A percentile compares a stretch with the other conserved stretches of the same genome.
These are phyloP conservation scores for Dipodascopsis tothii DNA, from an alignment of 805 yeast genomes.

Conservation along the genomic window DNA sequence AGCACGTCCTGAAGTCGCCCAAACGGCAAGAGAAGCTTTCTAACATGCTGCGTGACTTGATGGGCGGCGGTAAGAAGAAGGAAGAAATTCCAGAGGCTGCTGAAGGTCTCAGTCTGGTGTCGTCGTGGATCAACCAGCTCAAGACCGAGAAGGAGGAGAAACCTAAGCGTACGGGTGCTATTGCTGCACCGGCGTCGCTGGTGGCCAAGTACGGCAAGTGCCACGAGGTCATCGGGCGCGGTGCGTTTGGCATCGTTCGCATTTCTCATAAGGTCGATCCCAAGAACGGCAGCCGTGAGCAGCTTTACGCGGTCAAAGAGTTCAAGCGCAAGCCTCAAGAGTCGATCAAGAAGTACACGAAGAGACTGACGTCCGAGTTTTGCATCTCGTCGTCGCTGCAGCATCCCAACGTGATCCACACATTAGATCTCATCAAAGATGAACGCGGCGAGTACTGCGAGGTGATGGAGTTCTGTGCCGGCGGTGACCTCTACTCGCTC, in stretches of 20 bases:
- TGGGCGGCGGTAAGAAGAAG: constrained; percentile 27
- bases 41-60: constrained; percentile 51
- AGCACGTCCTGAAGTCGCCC: constrained; percentile 68
- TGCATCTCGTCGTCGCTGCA: constrained; percentile 73
- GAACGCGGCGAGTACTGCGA: constrained; percentile 67
- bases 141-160: constrained; percentile 29
- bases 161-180: constrained; percentile 6
- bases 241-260: constrained; percentile 89
- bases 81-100: constrained; percentile 23
- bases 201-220: constrained; percentile 88
- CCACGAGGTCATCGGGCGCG: constrained; percentile 89
- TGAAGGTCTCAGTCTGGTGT: constrained; percentile 15
- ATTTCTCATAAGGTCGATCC: constrained; percentile 60
- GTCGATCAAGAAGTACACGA: constrained; percentile 48
- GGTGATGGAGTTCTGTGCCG: constrained; percentile 93
- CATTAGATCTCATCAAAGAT: constrained; percentile 72
- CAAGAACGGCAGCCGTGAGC: constrained; percentile 36
- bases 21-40: constrained; percentile 43
- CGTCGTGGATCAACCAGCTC: constrained; percentile 22
- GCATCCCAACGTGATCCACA: constrained; percentile 68
- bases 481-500: constrained; percentile 67
- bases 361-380: constrained; percentile 82
- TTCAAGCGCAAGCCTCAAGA: constrained; percentile 57
- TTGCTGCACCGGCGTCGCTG: constrained; percentile 44
- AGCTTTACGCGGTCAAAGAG: constrained; percentile 68